Percentiles rank a stretch among this genome's conserved stretches.
phyloP scores from a whole-genome alignment of 169 alveolate species.

The Eimeria maxima region DNA sequence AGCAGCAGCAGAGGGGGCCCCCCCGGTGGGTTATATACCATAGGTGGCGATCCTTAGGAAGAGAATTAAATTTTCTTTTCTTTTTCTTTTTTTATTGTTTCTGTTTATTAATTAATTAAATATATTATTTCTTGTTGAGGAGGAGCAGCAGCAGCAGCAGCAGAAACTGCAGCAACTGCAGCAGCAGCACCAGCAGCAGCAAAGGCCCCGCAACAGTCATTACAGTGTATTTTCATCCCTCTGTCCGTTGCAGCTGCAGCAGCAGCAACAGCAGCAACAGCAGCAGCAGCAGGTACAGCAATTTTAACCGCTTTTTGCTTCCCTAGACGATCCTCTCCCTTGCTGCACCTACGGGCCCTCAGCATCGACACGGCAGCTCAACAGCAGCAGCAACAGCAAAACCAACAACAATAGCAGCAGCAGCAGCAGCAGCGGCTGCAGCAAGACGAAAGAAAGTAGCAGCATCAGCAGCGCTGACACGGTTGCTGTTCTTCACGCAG shows the following conservation, averaged over 20 bases:
- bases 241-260: neutral
- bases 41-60: neutral
- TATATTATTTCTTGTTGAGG: neutral
- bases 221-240: neutral
- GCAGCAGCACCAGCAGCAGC: neutral
- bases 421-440: slow-evolving; percentile 1
- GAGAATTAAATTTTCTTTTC: neutral
- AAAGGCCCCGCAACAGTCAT: neutral
- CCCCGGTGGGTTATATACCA: neutral
- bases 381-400: too few species aligned
- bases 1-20: slow-evolving; percentile 27
- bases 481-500: neutral
- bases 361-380: neutral
- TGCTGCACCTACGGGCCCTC: slow-evolving; percentile 5
- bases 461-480: too few species aligned
- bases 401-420: too few species aligned
- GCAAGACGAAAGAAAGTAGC: too few species aligned
- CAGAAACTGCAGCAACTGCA: neutral
- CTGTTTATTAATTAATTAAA: neutral
- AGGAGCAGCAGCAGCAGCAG: slow-evolving; percentile 14
- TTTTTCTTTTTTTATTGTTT: neutral
- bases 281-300: too few species aligned
- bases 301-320: neutral
- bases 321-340: neutral
- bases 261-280: neutral